phyloP scores from a whole-genome alignment of 257 asterid species.

The Nicotiana undulata region DNA sequence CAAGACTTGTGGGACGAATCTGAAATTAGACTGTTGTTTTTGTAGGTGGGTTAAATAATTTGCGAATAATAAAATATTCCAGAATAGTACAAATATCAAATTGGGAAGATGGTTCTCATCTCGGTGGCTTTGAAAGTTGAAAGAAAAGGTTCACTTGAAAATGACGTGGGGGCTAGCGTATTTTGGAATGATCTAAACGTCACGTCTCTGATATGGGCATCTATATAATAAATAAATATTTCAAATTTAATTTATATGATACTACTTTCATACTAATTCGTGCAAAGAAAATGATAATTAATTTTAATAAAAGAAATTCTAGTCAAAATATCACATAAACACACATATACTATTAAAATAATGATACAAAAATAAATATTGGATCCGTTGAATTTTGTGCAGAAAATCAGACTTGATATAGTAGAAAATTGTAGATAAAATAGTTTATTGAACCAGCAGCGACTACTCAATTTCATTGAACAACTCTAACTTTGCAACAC shows the following conservation, averaged over 20 bases:
- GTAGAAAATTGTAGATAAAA: conserved; percentile 26
- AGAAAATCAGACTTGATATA: conserved; percentile 8
- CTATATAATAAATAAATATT: too few relatives aligned
- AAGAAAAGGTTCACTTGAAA: conserved; percentile 43
- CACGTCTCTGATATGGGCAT: conserved; percentile 7
- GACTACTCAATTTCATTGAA: not conserved
- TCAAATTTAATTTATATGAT: too few relatives aligned
- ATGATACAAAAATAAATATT: not conserved
- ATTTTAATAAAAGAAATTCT: too few relatives aligned
- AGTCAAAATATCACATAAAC: too few relatives aligned
- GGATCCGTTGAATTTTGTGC: conserved; percentile 45
- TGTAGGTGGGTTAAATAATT: not conserved
- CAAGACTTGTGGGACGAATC: not conserved
- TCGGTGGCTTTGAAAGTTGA: conserved; percentile 49
- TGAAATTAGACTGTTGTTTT: not conserved
- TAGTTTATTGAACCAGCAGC: conserved; percentile 9
- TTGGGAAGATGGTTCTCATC: not conserved
- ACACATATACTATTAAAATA: not conserved
- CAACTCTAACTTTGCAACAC: not conserved
- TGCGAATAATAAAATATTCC: not conserved
- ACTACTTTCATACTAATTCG: too few relatives aligned
- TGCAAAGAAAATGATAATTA: too few relatives aligned
- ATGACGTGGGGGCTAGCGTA: conserved; percentile 38
- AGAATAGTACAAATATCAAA: not conserved
- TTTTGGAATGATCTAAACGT: conserved; percentile 56